A percentile compares a stretch with the other conserved stretches of the same genome.
Conservation (phyloP, 2,329 filamentous ascomycete species). For the Hyphodiscus sp. region DNA sequence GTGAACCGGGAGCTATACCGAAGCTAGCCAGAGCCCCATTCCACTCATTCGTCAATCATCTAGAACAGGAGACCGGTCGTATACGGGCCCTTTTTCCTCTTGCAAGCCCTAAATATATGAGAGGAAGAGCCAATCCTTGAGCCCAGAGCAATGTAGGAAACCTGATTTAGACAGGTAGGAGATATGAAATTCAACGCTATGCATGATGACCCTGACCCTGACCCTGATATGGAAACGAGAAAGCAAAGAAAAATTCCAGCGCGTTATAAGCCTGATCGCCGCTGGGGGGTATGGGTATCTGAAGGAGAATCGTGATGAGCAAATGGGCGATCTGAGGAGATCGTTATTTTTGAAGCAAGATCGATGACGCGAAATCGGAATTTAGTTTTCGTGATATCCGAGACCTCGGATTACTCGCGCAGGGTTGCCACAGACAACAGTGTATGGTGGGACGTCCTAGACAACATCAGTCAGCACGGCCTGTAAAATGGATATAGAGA, state of each 20-base stretch:
- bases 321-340: background rate
- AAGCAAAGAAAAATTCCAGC: background rate
- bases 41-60: background rate
- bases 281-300: conserved; percentile 3
- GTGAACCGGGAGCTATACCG: background rate
- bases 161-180: background rate
- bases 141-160: no score
- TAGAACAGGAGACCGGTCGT: background rate
- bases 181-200: background rate
- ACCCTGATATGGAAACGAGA: background rate
- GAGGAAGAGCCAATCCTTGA: background rate
- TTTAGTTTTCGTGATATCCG: conserved; percentile 6
- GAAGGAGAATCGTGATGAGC: conserved; percentile 8
- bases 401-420: conserved; percentile 28
- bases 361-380: background rate
- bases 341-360: background rate
- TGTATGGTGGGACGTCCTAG: conserved; percentile 31
- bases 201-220: background rate
- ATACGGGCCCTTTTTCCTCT: conserved; percentile 1
- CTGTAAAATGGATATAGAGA: background rate
- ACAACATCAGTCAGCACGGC: background rate
- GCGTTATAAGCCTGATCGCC: background rate
- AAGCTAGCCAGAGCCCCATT: conserved; percentile 2
- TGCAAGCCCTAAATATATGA: conserved; percentile 4
- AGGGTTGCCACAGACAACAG: conserved; percentile 30